These are phyloP conservation scores for Crithidia acanthocephali DNA, from an alignment of 208 protist genomes.

Conservation along the genomic window DNA sequence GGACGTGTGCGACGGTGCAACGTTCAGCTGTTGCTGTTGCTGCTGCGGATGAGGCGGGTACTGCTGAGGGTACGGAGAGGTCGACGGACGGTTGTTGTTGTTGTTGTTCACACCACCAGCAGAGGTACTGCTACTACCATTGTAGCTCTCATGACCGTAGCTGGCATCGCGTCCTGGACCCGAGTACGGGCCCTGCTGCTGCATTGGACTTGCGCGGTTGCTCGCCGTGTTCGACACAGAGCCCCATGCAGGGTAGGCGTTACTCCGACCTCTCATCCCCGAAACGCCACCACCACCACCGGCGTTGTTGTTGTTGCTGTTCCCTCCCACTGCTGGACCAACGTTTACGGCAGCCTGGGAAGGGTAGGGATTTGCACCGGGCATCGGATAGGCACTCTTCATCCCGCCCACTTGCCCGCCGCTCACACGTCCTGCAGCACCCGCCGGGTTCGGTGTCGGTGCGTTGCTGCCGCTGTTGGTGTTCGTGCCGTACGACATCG, in stretches of 20 bases:
- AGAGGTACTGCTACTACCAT: neutral
- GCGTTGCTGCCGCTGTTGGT: slow-evolving; percentile 19
- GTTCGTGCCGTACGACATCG: slow-evolving; percentile 11
- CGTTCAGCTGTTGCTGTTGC: neutral
- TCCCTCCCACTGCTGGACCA: neutral
- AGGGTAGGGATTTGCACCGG: neutral
- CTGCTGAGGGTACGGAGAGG: slow-evolving; percentile 23
- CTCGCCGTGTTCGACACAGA: slow-evolving; percentile 1
- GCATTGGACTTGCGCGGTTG: neutral
- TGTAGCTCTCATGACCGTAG: slow-evolving; percentile 5
- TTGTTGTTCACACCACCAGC: neutral
- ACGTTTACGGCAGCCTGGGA: neutral
- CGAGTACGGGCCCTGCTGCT: slow-evolving; percentile 10
- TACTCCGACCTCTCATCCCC: neutral
- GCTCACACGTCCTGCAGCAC: neutral
- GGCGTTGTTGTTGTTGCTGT: neutral
- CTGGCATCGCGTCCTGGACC: neutral
- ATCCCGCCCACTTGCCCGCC: neutral
- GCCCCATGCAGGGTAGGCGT: neutral
- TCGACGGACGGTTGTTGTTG: neutral
- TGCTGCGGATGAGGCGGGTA: neutral
- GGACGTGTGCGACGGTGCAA: neutral
- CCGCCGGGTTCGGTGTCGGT: neutral
- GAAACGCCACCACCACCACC: neutral
- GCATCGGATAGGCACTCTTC: neutral